Evolutionary conservation across 371 early-diverging fungal genomes (phyloP).

Genomic region (Cokeromyces recurvatus): DNA sequence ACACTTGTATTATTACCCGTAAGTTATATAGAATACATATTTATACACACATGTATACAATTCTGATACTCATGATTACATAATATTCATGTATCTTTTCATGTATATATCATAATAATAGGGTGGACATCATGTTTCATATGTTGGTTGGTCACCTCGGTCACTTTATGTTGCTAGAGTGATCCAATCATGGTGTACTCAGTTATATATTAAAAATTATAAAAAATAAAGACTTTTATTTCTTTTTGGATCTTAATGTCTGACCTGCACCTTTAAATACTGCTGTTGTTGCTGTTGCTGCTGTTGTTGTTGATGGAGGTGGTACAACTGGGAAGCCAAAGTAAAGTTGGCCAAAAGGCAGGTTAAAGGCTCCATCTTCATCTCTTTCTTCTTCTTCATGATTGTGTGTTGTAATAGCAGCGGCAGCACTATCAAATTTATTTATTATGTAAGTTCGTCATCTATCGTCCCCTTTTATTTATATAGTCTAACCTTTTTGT

Average conservation of each 20-base stretch:
- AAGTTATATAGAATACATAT: conserved; percentile 1
- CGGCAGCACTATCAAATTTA: neutral
- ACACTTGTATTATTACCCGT: conserved; percentile 10
- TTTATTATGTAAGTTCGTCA: too few species aligned
- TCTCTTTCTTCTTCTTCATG: conserved; percentile 21
- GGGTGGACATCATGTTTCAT: conserved; percentile 34
- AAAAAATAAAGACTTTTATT: conserved; percentile 8
- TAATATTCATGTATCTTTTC: too few species aligned
- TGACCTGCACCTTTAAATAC: conserved; percentile 31
- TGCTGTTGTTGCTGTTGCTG: conserved; percentile 11
- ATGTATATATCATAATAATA: too few species aligned
- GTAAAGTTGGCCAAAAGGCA: conserved; percentile 88
- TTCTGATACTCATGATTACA: too few species aligned
- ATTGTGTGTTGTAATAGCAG: too few species aligned
- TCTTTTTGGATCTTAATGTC: conserved; percentile 36
- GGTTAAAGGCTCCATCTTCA: conserved; percentile 64
- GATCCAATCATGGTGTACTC: conserved; percentile 36
- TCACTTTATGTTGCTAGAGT: conserved; percentile 24
- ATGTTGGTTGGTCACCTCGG: conserved; percentile 39
- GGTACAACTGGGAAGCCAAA: conserved; percentile 77
- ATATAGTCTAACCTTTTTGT: too few species aligned
- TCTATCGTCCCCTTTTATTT: too few species aligned
- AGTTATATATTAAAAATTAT: conserved; percentile 12
- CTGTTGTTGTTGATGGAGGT: conserved; percentile 22
- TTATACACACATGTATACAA: too few species aligned